Conservation (phyloP, 768 basidiomycete species). For the Amyloporia xantha region DNA sequence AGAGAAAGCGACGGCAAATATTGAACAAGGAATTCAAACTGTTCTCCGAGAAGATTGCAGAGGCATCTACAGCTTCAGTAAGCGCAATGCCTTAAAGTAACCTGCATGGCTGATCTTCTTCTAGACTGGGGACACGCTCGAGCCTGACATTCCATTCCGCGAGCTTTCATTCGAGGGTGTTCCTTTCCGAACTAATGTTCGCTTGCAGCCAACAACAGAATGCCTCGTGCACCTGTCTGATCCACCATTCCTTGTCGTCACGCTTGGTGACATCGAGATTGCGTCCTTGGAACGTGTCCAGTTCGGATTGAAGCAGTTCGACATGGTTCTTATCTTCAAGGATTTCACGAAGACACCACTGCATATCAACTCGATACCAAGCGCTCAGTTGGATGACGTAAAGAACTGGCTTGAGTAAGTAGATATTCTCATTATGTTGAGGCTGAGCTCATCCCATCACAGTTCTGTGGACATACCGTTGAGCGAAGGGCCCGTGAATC, state of each 20-base stretch:
- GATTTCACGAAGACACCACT: constrained; percentile 90
- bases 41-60: constrained; percentile 89
- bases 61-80: constrained; percentile 74
- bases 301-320: constrained; percentile 94
- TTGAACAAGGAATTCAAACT: constrained; percentile 92
- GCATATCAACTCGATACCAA: constrained; percentile 96
- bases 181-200: constrained; percentile 90
- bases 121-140: constrained; percentile 76
- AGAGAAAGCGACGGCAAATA: constrained; percentile 80
- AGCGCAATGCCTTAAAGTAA: constrained; percentile 18
- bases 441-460: neutral
- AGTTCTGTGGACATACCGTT: constrained; percentile 97
- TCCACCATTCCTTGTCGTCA: constrained; percentile 92
- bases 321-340: constrained; percentile 94
- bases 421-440: neutral
- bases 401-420: constrained; percentile 98
- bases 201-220: constrained; percentile 93
- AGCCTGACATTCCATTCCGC: constrained; percentile 94
- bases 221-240: constrained; percentile 95
- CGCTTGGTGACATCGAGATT: constrained; percentile 90
- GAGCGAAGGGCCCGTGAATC: constrained; percentile 92
- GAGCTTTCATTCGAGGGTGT: constrained; percentile 97
- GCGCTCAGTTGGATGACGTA: constrained; percentile 86
- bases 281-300: constrained; percentile 96
- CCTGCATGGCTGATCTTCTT: neutral